Evolutionary conservation across 2,329 filamentous ascomycete genomes (phyloP).

Genomic region (Phialocephala subalpina): DNA sequence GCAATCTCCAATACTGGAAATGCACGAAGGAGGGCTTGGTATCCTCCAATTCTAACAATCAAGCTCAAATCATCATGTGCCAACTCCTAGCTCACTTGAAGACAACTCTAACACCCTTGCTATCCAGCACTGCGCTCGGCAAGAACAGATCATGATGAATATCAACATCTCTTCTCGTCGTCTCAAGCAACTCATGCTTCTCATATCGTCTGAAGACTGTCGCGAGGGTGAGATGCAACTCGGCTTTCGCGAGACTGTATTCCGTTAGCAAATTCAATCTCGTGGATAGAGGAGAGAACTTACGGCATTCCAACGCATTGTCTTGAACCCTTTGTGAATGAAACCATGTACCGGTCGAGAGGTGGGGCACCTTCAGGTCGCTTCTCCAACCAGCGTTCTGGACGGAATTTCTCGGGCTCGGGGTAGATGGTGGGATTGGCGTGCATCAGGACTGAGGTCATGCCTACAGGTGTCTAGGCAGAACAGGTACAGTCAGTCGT

Average conservation of each 20-base stretch:
- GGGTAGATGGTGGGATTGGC: conserved; percentile 34
- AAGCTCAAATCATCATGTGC: no score
- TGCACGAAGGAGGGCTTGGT: no score
- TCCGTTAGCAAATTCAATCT: background rate
- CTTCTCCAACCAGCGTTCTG: conserved; percentile 38
- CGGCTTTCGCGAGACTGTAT: conserved; percentile 35
- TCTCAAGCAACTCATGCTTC: conserved; percentile 31
- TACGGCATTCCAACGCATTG: conserved; percentile 37
- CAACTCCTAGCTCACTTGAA: conserved; percentile 18
- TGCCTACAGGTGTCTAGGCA: conserved; percentile 23
- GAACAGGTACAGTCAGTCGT: background rate
- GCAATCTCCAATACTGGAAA: no score
- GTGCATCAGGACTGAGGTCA: conserved; percentile 35
- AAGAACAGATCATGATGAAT: conserved; percentile 32
- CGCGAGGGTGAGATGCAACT: conserved; percentile 31
- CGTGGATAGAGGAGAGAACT: background rate
- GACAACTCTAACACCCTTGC: conserved; percentile 31
- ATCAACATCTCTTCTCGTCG: conserved; percentile 30
- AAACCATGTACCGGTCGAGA: conserved; percentile 34
- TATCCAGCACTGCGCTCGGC: conserved; percentile 19
- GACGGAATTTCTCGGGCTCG: conserved; percentile 21
- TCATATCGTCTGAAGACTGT: conserved; percentile 32
- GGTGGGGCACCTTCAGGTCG: conserved; percentile 32
- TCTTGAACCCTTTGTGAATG: conserved; percentile 34
- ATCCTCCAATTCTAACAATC: no score